Base-by-base conservation (phyloP, 164 flowering plant genomes). In the Annona squamosa region DNA sequence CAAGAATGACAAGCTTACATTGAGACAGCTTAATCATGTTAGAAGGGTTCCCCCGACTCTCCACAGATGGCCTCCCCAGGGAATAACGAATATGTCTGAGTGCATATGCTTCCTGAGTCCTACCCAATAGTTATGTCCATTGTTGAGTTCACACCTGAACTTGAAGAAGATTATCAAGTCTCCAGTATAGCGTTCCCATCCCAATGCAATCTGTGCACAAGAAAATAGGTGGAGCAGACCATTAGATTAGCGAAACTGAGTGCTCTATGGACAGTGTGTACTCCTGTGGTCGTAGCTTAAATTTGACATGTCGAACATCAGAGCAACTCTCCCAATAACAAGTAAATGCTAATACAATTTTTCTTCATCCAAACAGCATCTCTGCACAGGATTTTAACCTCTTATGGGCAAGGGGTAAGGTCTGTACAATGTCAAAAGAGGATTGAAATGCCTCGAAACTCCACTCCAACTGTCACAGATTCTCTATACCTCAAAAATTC, bases 161-260 rank as follows among this genome's bases (percentile, higher is more conserved):
- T 65, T 19, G 2, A 63, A 76, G 87, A 78, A 48, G 75, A 82
- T 47, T 81, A 89, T 92, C 95, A 90, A 37, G 79, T 75, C 73
- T 90, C 95, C 90, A 90, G 87, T 19, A 78, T 77, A 42, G 87
- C 86, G 77, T 90, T 90, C 78, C 88, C 75, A 83, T 90, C 91
- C 95, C 95, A 90, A 56, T 81, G 82, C 52, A 87, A 84, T 78
- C 95, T 82, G 67, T 85, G 72, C 26, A 85, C 46, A 72, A 26
- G 13, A 43, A 46, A 68, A 69, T 48, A 56, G 73, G 70, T 57
- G 17, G 72, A 26, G 18, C 65, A 63, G 44, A 26, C 57, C 37
- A 5, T 72, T 71, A 4, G 64, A 61, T 52, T 16, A 1, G 59
- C 59, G 13, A 52, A 9, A 52, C n/a, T 63, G 7, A 7, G 6